Evolutionary conservation across 257 asterid genomes (phyloP).

Genomic region (Penstemon eatonii): DNA sequence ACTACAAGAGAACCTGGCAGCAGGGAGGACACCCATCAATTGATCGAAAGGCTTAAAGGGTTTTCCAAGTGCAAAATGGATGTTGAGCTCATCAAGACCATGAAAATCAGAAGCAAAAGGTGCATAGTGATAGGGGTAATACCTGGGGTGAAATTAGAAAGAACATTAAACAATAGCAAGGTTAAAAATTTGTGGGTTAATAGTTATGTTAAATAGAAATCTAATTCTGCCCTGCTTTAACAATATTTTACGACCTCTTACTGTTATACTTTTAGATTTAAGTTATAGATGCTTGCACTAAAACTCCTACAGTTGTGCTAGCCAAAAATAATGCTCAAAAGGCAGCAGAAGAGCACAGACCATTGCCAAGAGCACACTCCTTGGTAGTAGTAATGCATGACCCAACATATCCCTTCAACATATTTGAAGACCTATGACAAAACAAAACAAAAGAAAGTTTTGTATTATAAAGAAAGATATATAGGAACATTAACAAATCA

Average conservation of each 20-base stretch:
- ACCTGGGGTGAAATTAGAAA: constrained; percentile 37
- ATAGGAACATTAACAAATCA: constrained; percentile 10
- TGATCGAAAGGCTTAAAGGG: constrained; percentile 75
- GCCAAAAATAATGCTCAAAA: background rate
- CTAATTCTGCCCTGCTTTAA: background rate
- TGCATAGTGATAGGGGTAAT: constrained; percentile 69
- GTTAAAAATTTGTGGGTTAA: constrained; percentile 7
- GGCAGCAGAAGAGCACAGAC: constrained; percentile 39
- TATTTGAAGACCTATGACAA: constrained; percentile 54
- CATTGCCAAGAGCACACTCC: constrained; percentile 85
- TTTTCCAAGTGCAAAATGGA: constrained; percentile 51
- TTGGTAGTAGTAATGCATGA: constrained; percentile 71
- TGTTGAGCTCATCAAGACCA: constrained; percentile 42
- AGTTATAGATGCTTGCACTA: constrained; percentile 6
- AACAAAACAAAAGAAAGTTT: constrained; percentile 20
- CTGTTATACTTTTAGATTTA: constrained; percentile 5
- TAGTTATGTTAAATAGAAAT: background rate
- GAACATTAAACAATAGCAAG: constrained; percentile 14
- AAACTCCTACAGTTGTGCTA: background rate
- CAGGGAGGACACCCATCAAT: constrained; percentile 74
- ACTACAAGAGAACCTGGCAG: constrained; percentile 55
- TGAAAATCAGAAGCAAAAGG: constrained; percentile 71
- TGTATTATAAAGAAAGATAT: background rate
- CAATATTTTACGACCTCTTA: constrained; percentile 3
- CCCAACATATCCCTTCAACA: constrained; percentile 76